Percentiles rank a stretch among this genome's conserved stretches.
Conservation (phyloP, 164 flowering plant genomes). For the Akebia trifoliata region DNA sequence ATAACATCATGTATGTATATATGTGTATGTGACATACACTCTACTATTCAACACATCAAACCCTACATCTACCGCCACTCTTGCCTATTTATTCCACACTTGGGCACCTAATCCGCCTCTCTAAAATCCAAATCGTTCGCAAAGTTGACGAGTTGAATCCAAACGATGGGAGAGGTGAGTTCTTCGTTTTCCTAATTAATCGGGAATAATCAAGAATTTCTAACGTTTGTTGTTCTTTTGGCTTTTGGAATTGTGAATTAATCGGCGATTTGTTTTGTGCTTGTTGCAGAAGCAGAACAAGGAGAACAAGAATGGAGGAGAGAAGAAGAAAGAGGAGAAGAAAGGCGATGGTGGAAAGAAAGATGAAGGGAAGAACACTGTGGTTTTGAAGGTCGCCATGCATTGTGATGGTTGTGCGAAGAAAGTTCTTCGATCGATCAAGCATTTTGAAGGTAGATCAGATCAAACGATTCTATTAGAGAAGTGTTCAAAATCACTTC, state of each 20-base stretch:
- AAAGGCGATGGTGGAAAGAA: slow-evolving; percentile 25
- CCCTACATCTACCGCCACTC: too few relatives aligned
- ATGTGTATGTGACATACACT: too few relatives aligned
- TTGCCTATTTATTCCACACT: too few relatives aligned
- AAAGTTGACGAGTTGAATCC: too few relatives aligned
- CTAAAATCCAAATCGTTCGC: too few relatives aligned
- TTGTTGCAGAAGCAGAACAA: slow-evolving; percentile 14
- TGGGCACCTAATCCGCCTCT: too few relatives aligned
- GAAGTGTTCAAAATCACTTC: not conserved
- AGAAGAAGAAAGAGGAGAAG: slow-evolving; percentile 27
- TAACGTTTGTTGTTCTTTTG: not conserved
- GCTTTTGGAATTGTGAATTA: too few relatives aligned
- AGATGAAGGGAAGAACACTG: slow-evolving; percentile 36
- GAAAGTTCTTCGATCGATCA: slow-evolving; percentile 47
- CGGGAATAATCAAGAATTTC: too few relatives aligned
- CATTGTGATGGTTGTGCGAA: slow-evolving; percentile 91
- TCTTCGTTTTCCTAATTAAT: too few relatives aligned
- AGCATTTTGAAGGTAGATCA: slow-evolving; percentile 56
- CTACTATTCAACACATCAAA: too few relatives aligned
- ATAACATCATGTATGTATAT: too few relatives aligned
- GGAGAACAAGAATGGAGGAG: too few relatives aligned
- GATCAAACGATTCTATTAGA: not conserved
- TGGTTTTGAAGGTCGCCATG: slow-evolving; percentile 68
- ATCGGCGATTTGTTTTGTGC: not conserved
- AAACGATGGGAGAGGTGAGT: slow-evolving; percentile 3